Base-by-base conservation (phyloP, 2,329 filamentous ascomycete species). In the Colletotrichum sansevieriae region DNA sequence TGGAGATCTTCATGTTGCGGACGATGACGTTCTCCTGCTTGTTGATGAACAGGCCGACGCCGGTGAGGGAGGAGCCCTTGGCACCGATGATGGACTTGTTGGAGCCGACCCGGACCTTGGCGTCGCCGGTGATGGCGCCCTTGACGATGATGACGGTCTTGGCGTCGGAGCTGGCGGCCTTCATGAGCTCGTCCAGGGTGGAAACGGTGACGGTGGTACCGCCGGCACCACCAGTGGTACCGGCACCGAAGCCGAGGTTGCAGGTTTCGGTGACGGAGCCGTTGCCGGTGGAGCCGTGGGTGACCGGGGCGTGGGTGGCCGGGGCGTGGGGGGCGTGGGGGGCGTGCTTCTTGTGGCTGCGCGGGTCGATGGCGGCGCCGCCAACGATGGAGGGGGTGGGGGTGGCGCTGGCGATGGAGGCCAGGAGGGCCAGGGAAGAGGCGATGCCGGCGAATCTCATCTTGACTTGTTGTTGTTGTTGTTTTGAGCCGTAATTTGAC, bases 1-100 rank as follows among this genome's bases (percentile, higher is more conserved):
- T 85, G 70, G 83, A 78, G 72, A 90, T 88, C 70, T 83, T 84
- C 69, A 91, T 75, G 82, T 91, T 91, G 41, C 88, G 84, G 71
- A 91, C 76, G 71, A 91, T 90, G 67, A 91, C 86, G 75, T 91
- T 91, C 65, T 77, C 80, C 43, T 81, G 79, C 47, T 80, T 79
- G 72, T 84, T 83, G 77, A 90, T 81, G 70, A 84, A 83, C 61
- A 89, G 77, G 29, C 87, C 87, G 57, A 85, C 74, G 37, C 84
- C 83, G 37, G 75, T 80, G 71, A 83, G 74, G 75, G 80, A 76
- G 56, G 76, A 75, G 63, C 78, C 78, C 1, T 71, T 15, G 4
- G 75, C 78, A 52, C 83, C 83, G 35, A 85, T 76, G 63, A 85
- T 82, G 67, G 78, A 82, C 74, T 83, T 84, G 76, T 85, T 78